These are phyloP conservation scores for Penicillium occitanis DNA, from an alignment of 2,329 filamentous ascomycete species.

Conservation along the genomic window DNA sequence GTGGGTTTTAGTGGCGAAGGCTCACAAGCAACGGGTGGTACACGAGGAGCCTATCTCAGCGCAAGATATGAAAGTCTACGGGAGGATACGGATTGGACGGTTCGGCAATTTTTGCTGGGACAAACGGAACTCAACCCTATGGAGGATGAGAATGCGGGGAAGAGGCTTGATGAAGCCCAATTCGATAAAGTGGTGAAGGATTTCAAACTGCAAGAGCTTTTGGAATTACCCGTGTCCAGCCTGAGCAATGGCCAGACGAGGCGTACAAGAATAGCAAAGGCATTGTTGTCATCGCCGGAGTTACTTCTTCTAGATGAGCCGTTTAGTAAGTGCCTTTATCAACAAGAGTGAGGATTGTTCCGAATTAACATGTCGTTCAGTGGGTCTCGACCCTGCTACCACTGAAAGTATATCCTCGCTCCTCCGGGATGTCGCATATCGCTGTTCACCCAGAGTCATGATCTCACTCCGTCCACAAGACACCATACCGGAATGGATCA, in stretches of 20 bases:
- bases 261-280: constrained; percentile 82
- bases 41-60: constrained; percentile 75
- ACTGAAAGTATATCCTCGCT: constrained; percentile 69
- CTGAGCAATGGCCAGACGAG: constrained; percentile 92
- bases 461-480: constrained; percentile 83
- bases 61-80: constrained; percentile 85
- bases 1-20: constrained; percentile 84
- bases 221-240: constrained; percentile 81
- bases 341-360: not conserved
- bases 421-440: constrained; percentile 65
- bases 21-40: constrained; percentile 47
- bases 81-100: constrained; percentile 83
- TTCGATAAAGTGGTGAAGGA: constrained; percentile 65
- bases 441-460: constrained; percentile 68
- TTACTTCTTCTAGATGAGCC: constrained; percentile 87
- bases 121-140: constrained; percentile 79
- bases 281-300: constrained; percentile 74
- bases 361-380: constrained; percentile 34
- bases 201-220: constrained; percentile 65
- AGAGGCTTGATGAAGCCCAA: constrained; percentile 46
- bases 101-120: constrained; percentile 76
- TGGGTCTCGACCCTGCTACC: constrained; percentile 89
- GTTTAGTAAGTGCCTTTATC: constrained; percentile 59
- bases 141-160: constrained; percentile 46
- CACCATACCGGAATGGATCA: constrained; percentile 84